phyloP scores from a whole-genome alignment of 305 asterid genomes.

The Caryopteris hybrid region DNA sequence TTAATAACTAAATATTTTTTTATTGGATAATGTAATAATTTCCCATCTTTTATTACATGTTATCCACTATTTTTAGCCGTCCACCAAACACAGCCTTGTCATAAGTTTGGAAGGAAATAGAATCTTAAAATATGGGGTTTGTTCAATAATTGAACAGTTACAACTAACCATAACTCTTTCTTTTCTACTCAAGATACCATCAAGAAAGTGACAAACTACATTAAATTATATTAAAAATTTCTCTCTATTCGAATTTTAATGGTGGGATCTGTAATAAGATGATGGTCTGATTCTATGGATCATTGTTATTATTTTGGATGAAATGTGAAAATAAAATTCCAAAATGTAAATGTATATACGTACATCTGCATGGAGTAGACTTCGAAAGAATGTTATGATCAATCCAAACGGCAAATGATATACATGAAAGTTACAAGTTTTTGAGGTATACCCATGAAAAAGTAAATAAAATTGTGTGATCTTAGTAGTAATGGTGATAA shows the following conservation, averaged over 20 bases:
- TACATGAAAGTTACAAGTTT: no score
- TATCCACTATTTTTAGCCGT: constrained; percentile 25
- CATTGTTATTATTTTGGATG: no score
- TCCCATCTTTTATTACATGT: constrained; percentile 4
- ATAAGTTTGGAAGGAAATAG: constrained; percentile 7
- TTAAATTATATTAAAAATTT: neutral
- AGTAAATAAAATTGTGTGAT: no score
- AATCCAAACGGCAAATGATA: no score
- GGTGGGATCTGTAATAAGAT: no score
- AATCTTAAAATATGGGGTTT: constrained; percentile 14
- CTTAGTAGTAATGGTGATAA: no score
- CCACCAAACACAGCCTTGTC: constrained; percentile 5
- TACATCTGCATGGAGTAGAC: no score
- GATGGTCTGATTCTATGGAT: no score
- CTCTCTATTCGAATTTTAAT: neutral
- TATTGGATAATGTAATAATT: neutral
- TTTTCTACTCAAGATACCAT: neutral
- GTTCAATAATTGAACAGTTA: constrained; percentile 33
- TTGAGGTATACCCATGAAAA: no score
- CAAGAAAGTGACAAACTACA: neutral
- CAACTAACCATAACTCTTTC: constrained; percentile 19
- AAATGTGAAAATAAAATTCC: no score
- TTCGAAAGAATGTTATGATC: no score
- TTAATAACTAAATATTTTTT: neutral
- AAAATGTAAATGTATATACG: no score